Evolutionary conservation across 768 basidiomycete genomes (phyloP).

Genomic region (Suillus sp.): DNA sequence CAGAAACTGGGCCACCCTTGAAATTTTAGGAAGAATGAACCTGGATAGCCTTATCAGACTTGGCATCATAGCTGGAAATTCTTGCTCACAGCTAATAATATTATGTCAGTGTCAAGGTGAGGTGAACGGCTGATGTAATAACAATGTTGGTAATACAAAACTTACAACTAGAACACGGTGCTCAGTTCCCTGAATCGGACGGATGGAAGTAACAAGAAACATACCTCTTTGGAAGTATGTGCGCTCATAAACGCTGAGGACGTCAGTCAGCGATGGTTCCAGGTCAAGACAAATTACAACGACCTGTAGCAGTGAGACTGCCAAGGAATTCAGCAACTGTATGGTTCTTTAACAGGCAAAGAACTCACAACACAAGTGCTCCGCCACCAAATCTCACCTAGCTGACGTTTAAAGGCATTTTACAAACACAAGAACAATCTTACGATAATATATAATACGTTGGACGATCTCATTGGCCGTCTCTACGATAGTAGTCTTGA

Average conservation of each 20-base stretch:
- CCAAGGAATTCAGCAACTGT: not conserved
- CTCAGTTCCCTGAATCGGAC: not conserved
- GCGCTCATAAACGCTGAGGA: not conserved
- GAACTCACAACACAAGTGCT: not conserved
- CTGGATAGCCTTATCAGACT: not conserved
- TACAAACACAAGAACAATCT: not conserved
- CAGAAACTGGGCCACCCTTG: conserved; percentile 8
- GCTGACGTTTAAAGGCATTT: not conserved
- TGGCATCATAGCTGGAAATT: not conserved
- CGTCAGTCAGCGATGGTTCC: not conserved
- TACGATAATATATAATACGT: conserved; percentile 3
- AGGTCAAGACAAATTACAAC: not conserved
- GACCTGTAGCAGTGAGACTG: not conserved
- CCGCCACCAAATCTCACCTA: conserved; percentile 5
- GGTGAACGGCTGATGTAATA: not conserved
- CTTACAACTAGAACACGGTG: conserved; percentile 3
- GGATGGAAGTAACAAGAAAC: not conserved
- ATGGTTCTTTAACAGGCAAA: not conserved
- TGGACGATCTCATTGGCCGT: not conserved
- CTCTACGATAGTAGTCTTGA: not conserved
- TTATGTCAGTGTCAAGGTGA: not conserved
- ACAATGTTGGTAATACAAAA: not conserved
- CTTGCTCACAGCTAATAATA: not conserved
- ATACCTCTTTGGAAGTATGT: not conserved
- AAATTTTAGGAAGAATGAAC: not conserved